Percentiles rank a stretch among this genome's conserved stretches.
phyloP scores from a whole-genome alignment of 768 basidiomycete species.

The Suillus sp. region DNA sequence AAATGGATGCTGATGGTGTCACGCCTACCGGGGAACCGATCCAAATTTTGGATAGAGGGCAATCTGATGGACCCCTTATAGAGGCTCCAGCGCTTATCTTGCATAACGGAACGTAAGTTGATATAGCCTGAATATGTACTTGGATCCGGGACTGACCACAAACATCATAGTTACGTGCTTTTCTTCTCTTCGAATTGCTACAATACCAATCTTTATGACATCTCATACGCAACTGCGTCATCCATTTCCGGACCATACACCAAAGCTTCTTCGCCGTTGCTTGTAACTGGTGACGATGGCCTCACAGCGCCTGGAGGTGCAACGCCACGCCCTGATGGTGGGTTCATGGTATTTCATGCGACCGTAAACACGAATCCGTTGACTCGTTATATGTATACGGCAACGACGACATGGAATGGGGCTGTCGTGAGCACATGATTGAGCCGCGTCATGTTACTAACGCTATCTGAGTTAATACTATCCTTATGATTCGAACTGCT shows the following conservation, averaged over 20 bases:
- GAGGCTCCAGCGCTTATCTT: conserved; percentile 33
- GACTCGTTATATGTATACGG: conserved; percentile 19
- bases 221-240: conserved; percentile 33
- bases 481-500: not conserved
- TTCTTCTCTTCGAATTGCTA: conserved; percentile 36
- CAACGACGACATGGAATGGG: conserved; percentile 14
- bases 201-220: conserved; percentile 28
- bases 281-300: conserved; percentile 22
- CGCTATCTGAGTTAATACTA: not conserved
- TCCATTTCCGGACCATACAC: conserved; percentile 34
- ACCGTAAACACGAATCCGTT: conserved; percentile 17
- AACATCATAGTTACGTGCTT: conserved; percentile 21
- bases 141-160: not conserved
- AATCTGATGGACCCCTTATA: conserved; percentile 31
- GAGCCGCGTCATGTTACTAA: not conserved
- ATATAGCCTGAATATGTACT: not conserved
- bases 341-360: conserved; percentile 20
- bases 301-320: conserved; percentile 24
- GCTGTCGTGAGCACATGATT: conserved; percentile 13
- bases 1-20: conserved; percentile 28
- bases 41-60: conserved; percentile 29
- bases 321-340: conserved; percentile 15
- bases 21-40: conserved; percentile 23
- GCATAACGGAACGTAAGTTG: conserved; percentile 19
- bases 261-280: conserved; percentile 28